Evolutionary conservation across 78 protist genomes (phyloP), one percentile per base, ranked within the genome.

Genomic region (Cavenderia fasciculata): DNA sequence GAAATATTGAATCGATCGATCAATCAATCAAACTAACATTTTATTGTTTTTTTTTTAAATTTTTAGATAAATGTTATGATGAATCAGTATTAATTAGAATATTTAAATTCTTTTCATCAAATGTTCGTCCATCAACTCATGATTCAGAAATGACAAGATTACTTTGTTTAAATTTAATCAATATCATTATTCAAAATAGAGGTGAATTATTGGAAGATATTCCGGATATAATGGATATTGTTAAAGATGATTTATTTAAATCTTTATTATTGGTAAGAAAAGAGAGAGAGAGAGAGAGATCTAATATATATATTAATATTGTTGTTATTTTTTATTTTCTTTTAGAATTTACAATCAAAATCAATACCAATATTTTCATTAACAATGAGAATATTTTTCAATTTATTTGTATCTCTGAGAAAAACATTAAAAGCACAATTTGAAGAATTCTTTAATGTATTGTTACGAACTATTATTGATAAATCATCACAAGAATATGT

Each of bases 401-500:
- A 87, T 41, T 49, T 87, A 23, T 87, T 69, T 52, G 47, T 87
- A 8, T 29, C 75, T n/a, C 41, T 87, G 25, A 73, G 66, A 41
- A 76, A 79, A 36, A 54, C 65, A 19, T 47, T 87, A 27, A 87
- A 87, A 36, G 73, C 86, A 47, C 93, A 87, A 49, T 77, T 87
- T 46, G 88, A 87, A 61, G 78, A 52, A 44, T 87, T 87, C 51
- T 87, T 87, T 34, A 73, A 71, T 57, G 78, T 70, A 3, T 57
- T 87, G 69, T 31, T 87, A 44, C 57, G 23, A 29, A 36, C 54
- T 0, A 74, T 86, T 4, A 40, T 54, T 23, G 93, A 92, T 2
- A 68, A 54, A 11, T n/a, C n/a, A n/a, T n/a, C n/a, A n/a, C n/a
- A n/a, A n/a, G n/a, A n/a, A n/a, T n/a, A n/a, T n/a, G n/a, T n/a